Evolutionary conservation across 2,329 filamentous ascomycete genomes (phyloP).

Genomic region (Celoporthe dispersa): DNA sequence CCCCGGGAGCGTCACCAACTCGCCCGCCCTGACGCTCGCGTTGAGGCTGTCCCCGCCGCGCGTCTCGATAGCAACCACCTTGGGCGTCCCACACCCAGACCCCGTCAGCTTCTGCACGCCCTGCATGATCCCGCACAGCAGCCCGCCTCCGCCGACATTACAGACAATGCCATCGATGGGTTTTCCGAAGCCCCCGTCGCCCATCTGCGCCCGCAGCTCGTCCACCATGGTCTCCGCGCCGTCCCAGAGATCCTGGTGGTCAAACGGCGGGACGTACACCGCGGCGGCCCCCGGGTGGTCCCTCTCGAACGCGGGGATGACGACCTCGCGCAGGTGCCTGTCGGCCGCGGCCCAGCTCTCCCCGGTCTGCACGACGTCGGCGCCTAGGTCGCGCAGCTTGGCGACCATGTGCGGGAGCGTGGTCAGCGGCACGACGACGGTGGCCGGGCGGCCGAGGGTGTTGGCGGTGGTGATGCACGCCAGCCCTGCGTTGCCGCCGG

Average conservation of each 20-base stretch:
- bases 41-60: constrained; percentile 69
- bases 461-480: constrained; percentile 75
- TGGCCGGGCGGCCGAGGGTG: constrained; percentile 64
- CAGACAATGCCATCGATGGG: constrained; percentile 67
- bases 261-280: constrained; percentile 70
- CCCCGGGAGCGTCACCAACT: constrained; percentile 64
- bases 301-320: constrained; percentile 48
- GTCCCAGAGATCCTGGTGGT: constrained; percentile 69
- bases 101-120: constrained; percentile 55
- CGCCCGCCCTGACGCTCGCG: constrained; percentile 55
- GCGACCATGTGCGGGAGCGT: constrained; percentile 70
- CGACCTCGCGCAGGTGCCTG: constrained; percentile 57
- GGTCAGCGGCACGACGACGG: constrained; percentile 71
- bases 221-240: constrained; percentile 63
- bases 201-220: constrained; percentile 45
- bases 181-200: constrained; percentile 27
- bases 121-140: constrained; percentile 70
- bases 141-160: constrained; percentile 72
- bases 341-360: constrained; percentile 73
- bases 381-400: constrained; percentile 68
- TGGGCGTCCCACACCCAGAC: constrained; percentile 34
- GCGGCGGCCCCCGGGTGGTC: constrained; percentile 41
- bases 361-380: constrained; percentile 68
- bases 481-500: constrained; percentile 79
- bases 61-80: constrained; percentile 74